Evolutionary conservation across 2,329 filamentous ascomycete genomes (phyloP), one percentile per base, ranked within the genome.

Genomic region (Claviceps capensis): DNA sequence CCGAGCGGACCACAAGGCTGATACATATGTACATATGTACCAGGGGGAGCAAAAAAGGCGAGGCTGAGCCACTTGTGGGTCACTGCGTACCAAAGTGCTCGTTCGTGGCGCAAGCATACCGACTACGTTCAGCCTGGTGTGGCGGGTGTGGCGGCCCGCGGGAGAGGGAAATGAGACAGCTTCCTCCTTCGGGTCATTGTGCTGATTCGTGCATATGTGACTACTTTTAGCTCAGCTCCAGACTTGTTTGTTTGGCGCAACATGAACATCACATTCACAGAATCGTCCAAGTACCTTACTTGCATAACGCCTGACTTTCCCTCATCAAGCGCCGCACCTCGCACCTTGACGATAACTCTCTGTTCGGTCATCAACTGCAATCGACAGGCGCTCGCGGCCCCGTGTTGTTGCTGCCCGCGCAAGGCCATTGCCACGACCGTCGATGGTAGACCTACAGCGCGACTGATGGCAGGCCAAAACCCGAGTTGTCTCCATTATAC

Each of bases 91-190:
- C 4, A 48, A 30, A 7, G 9, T n/a, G 50, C 47, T 50, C 44
- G 30, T 14, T 16, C 45, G 54, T 54, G 56, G 56, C 56, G 49
- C 44, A 40, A 8, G 46, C 11, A 11, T 16, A 26, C 40, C 9
- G 7, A 9, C 22, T 14, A 11, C 14, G 6, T 13, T 36, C 22
- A 47, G 44, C 43, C 48, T 50, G 22, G 23, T 50, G 51, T 51
- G 52, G 52, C 48, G 43, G 30, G 19, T 9, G 36, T 4, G 19
- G 13, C 11, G 19, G 26, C 26, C 2, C 7, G 26, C 26, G 30
- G 30, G 30, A 43, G 19, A 44, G 22, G 42, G 13, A 9, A 7
- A 19, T 19, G 30, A 34, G 30, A 34, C 30, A 34, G 30, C 9
- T 34, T 34, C 30, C 30, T 34, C 9, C 30, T 11, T 34, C 30